Base-by-base conservation (phyloP, 495 filamentous ascomycete species). In the Margaritispora aquatica region DNA sequence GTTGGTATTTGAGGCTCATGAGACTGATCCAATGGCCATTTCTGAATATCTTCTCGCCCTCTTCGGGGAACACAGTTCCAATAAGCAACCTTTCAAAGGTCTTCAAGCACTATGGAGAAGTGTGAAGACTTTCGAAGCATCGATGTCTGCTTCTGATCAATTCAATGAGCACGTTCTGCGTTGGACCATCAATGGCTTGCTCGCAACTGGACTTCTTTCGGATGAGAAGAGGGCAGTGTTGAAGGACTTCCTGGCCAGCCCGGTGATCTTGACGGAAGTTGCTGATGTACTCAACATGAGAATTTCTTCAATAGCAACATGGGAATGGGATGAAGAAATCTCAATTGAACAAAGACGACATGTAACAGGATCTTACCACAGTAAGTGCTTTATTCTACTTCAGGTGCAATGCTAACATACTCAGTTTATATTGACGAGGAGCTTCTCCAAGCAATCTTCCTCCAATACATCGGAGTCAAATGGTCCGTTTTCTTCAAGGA, bases 271-370 rank as follows among this genome's bases (percentile, higher is more conserved):
- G 0, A 69, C 72, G 36, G 86, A 88, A 60, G 76, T 89, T 3
- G 77, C 77, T 1, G 84, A 88, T 65, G 84, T 88, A 17, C 68
- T 89, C 44, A 88, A 87, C 62, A 85, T 88, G 82, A 74, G 85
- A 13, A 76, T 87, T 47, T 73, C 80, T 0, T 71, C 80, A 2
- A 65, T 88, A 13, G 71, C 79, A 0, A 77, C 71, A 21, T 89
- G 86, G 86, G 68, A 69, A n/a, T 89, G 84, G 85, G 76, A 75
- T 8, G 55, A 67, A 0, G 77, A 73, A 3, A 69, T 88, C 7
- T 71, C 75, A 0, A 55, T 89, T 1, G 83, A 86, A 53, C 80
- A 84, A 74, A 75, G 82, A 26, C 77, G 83, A 13, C 80, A 87
- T 55, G 26, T 67, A 4, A 67, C 53, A n/a, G 65, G 65, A 8